Base-by-base conservation (phyloP, 768 basidiomycete species). In the Mrakia blollopis region DNA sequence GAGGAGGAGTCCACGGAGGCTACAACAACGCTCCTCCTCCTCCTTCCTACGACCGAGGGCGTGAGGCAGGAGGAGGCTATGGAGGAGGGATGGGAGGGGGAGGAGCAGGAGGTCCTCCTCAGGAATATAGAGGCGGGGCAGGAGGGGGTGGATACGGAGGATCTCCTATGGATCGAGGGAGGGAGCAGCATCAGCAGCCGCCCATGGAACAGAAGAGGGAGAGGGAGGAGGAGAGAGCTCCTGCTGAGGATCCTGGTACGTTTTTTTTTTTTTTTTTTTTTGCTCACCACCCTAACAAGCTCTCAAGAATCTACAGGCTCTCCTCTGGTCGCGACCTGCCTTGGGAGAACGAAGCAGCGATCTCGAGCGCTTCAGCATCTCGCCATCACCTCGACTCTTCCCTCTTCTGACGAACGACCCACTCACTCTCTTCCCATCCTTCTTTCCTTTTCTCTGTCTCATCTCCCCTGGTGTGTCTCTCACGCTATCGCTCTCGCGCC, bases 21-120 rank as follows among this genome's bases (percentile, higher is more conserved):
- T 74, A 74, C 61, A 35, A 54, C 21, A 32, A 54, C 47, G 73
- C 54, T 23, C 73, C 73, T 28, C 73, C 73, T 65, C 73, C 73
- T 25, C 35, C 37, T 10, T 28, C 37, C 21, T 74, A 74, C 39
- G 73, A 39, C 21, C n/a, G 61, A 28, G 60, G n/a, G 28, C 30
- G 35, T 32, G 18, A 37, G 7, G 69, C 47, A 52, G 23, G 23
- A 5, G 41, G n/a, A 16, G 69, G 47, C 52, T 37, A 35, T 5
- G 69, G 69, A 71, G 47, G 28, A 44, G 28, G 35, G 10, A 68
- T 68, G 65, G 65, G 65, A 68, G 37, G 37, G 37, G 65, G 65
- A 68, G 65, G 65, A 18, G 63, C 37, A 39, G 37, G 37, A 39
- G 35, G 35, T 14, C 63, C 63, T 65, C 63, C 63, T 35, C 63